A percentile compares a stretch with the other conserved stretches of the same genome.
These are phyloP conservation scores for Cokeromyces recurvatus DNA, from an alignment of 371 early-diverging fungal species.

Conservation along the genomic window DNA sequence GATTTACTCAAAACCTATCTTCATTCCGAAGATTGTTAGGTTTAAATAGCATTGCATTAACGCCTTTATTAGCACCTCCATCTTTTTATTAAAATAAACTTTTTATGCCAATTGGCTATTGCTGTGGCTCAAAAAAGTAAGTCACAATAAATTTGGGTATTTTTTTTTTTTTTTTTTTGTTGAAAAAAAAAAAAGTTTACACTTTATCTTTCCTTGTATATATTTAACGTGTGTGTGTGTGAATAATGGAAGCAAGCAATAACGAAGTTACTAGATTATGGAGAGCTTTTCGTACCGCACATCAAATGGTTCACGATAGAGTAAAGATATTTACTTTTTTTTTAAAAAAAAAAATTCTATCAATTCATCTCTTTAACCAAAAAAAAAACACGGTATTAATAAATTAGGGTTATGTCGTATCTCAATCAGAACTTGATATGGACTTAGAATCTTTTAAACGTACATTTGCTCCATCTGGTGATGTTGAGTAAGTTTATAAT, in stretches of 20 bases:
- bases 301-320: constrained; percentile 86
- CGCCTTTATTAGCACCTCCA: constrained; percentile 27
- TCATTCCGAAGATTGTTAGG: constrained; percentile 62
- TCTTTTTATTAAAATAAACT: constrained; percentile 8
- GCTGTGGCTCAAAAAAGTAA: too few relatives aligned
- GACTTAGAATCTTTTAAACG: constrained; percentile 78
- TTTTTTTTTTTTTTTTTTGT: too few relatives aligned
- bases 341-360: too few relatives aligned
- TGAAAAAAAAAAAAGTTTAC: too few relatives aligned
- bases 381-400: too few relatives aligned
- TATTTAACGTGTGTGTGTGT: too few relatives aligned
- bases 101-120: too few relatives aligned
- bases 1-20: constrained; percentile 75
- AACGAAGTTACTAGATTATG: constrained; percentile 71
- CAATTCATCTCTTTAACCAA: too few relatives aligned
- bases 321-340: constrained; percentile 24
- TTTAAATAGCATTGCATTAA: constrained; percentile 47
- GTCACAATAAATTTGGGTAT: too few relatives aligned
- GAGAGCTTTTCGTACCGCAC: constrained; percentile 85
- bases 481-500: constrained; percentile 73
- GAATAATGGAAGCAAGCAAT: constrained; percentile 56
- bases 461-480: constrained; percentile 65
- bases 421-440: constrained; percentile 77
- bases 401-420: constrained; percentile 85
- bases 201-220: too few relatives aligned